These are phyloP conservation scores for Globisporangium mamillatum DNA, from an alignment of 352 stramenopile genomes.

Conservation along the genomic window DNA sequence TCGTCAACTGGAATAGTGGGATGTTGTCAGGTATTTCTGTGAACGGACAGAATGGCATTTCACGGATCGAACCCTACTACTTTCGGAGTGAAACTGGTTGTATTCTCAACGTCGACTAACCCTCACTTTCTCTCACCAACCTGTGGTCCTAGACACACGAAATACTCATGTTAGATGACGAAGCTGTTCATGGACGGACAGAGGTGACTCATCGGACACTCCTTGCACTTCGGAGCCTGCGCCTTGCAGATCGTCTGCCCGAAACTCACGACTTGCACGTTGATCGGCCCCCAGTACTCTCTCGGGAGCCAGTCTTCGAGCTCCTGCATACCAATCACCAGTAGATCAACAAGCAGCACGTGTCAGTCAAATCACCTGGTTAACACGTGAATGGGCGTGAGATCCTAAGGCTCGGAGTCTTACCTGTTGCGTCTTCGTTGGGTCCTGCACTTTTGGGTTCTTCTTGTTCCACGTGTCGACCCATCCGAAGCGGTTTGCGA, in stretches of 20 bases:
- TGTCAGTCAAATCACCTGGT: background rate
- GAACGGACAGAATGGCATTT: too few relatives aligned
- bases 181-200: conserved; percentile 54
- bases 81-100: background rate
- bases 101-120: too few relatives aligned
- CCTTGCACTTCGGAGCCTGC: conserved; percentile 56
- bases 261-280: conserved; percentile 94
- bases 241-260: conserved; percentile 90
- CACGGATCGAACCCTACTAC: too few relatives aligned
- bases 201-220: conserved; percentile 61
- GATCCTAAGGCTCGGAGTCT: background rate
- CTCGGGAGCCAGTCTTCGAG: conserved; percentile 94
- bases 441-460: conserved; percentile 75
- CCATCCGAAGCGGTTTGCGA: conserved; percentile 94
- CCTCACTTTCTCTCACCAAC: background rate
- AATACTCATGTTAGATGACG: background rate
- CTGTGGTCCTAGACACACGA: background rate
- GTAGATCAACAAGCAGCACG: background rate
- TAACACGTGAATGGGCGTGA: too few relatives aligned
- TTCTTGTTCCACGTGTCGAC: conserved; percentile 88
- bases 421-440: conserved; percentile 88
- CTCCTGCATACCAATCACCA: conserved; percentile 36
- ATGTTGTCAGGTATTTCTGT: too few relatives aligned
- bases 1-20: background rate
- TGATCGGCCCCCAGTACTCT: conserved; percentile 89